Evolutionary conservation across 805 yeast genomes (phyloP).

Genomic region (Maudiozyma saulgeensis): DNA sequence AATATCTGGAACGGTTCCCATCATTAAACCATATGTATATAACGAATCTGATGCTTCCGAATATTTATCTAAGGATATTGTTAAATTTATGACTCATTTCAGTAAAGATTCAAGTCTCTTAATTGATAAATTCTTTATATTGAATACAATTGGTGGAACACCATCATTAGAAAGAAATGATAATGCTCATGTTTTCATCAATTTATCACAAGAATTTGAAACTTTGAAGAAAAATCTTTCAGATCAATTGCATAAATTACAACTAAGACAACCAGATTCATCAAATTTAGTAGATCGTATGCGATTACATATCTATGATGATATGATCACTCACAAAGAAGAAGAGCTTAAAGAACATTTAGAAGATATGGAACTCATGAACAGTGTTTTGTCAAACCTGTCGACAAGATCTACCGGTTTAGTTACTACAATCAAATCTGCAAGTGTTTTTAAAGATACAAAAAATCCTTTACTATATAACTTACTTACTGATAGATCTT

Average conservation of each 20-base stretch:
- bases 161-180: conserved; percentile 77
- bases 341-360: conserved; percentile 40
- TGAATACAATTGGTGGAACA: conserved; percentile 82
- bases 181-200: conserved; percentile 80
- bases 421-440: conserved; percentile 74
- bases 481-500: conserved; percentile 81
- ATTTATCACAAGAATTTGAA: conserved; percentile 64
- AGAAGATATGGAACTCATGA: conserved; percentile 60
- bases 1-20: conserved; percentile 31
- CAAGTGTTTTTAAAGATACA: conserved; percentile 37
- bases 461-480: conserved; percentile 85
- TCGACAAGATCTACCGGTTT: conserved; percentile 65
- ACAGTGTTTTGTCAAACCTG: conserved; percentile 38
- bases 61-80: conserved; percentile 32
- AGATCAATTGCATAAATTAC: conserved; percentile 4
- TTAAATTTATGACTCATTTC: conserved; percentile 27
- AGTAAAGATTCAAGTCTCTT: conserved; percentile 29
- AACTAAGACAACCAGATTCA: conserved; percentile 10
- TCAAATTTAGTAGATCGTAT: conserved; percentile 14
- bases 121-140: conserved; percentile 71
- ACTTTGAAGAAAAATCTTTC: conserved; percentile 6
- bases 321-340: conserved; percentile 9
- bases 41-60: conserved; percentile 43
- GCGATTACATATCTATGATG: conserved; percentile 10
- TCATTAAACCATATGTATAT: conserved; percentile 55